Percentiles rank a stretch among this genome's conserved stretches.
Evolutionary conservation across 257 asterid genomes (phyloP).

Genomic region (Ballota nigra): DNA sequence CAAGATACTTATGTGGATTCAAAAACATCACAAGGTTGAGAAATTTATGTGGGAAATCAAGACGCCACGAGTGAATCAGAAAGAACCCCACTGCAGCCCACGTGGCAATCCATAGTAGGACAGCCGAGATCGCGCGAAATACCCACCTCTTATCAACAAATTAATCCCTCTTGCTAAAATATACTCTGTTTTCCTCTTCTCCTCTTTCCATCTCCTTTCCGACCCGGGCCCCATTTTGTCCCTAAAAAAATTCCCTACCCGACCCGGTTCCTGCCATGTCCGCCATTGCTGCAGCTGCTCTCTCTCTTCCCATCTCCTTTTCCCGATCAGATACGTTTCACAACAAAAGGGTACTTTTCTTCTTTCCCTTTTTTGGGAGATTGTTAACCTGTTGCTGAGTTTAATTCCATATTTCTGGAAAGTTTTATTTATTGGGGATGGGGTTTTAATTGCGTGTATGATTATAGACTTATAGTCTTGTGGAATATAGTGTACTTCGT

Average conservation of each 20-base stretch:
- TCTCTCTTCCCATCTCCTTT: slow-evolving; percentile 64
- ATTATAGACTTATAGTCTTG: background rate
- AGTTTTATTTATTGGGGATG: background rate
- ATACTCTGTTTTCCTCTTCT: background rate
- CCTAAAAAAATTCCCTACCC: slow-evolving; percentile 24
- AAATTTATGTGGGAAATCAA: slow-evolving; percentile 32
- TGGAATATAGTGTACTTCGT: too few species aligned
- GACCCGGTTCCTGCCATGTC: slow-evolving; percentile 50
- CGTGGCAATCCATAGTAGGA: slow-evolving; percentile 61
- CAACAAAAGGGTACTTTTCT: slow-evolving; percentile 53
- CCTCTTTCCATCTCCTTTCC: slow-evolving; percentile 18
- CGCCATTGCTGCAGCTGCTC: slow-evolving; percentile 88
- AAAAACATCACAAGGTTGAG: background rate
- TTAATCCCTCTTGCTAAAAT: slow-evolving; percentile 18
- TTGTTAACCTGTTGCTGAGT: background rate
- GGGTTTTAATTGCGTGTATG: background rate
- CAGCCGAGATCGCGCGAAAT: slow-evolving; percentile 57
- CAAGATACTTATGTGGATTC: background rate
- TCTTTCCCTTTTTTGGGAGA: background rate
- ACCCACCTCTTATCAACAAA: slow-evolving; percentile 63
- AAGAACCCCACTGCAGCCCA: slow-evolving; percentile 34
- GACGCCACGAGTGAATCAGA: slow-evolving; percentile 44
- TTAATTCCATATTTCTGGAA: background rate
- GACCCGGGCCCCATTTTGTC: slow-evolving; percentile 16
- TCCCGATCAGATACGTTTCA: slow-evolving; percentile 47